Evolutionary conservation across 2,329 filamentous ascomycete genomes (phyloP), one percentile per base, ranked within the genome.

Genomic region (Ceratocystis diversiconidia): DNA sequence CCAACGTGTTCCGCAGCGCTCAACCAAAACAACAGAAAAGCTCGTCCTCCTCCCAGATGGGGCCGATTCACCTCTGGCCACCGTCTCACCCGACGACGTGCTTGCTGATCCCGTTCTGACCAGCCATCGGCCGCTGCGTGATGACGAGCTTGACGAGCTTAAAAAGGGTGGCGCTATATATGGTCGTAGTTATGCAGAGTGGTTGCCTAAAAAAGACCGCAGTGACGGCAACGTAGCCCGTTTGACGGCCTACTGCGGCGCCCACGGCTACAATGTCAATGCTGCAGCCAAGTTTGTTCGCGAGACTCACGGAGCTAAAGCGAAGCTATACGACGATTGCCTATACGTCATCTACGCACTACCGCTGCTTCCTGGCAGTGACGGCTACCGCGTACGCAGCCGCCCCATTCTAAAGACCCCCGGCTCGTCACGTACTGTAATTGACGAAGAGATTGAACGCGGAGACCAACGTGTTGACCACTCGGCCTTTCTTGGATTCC

Each of bases 261-360:
- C 94, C 0, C 90, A 96, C 74, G 89, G 88, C 6, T 97, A 92
- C 77, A 95, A 92, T 76, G 85, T 95, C 77, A 87, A 88, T 71
- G 83, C 86, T 30, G 90, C 91, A n/a, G 90, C 92, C 15, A 85
- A 89, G 43, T 99, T 99, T 73, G 79, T 96, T 68, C 87, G 89
- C 70, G 89, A 89, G 69, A 87, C 87, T 71, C 94, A 99, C 76
- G 86, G 88, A 41, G 92, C 92, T 0, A 88, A 91, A 76, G 95
- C 92, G 15, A 99, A 99, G 76, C 80, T 97, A 4, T 99, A 99
- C 75, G 94, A 99, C 74, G 94, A 99, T 75, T 99, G 94, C 73
- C 79, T 99, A 28, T 99, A 99, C 73, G 90, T 87, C 30, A 92
- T 96, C 61, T 99, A 99, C 74, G 92, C 96, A 73, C 78, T 96